These are phyloP conservation scores for Picea sitchensis DNA, from an alignment of 75 land plant species.

Conservation along the genomic window DNA sequence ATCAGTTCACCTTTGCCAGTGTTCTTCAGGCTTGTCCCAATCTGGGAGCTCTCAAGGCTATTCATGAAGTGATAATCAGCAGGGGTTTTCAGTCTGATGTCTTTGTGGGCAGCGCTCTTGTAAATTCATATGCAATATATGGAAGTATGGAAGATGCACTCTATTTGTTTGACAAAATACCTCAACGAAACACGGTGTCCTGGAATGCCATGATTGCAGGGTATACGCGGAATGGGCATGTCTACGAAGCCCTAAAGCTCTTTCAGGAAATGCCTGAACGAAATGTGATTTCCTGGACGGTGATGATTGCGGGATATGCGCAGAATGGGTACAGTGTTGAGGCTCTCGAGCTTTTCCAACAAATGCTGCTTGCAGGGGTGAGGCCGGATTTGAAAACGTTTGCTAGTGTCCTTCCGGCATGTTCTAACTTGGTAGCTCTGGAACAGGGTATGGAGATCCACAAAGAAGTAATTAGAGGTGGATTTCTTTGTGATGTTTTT, in stretches of 20 bases:
- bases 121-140: too few species aligned
- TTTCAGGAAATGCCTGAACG: slow-evolving; percentile 20
- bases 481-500: slow-evolving; percentile 7
- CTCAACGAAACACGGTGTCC: not conserved
- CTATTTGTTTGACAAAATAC: not conserved
- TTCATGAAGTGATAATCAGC: too few species aligned
- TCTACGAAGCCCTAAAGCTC: slow-evolving; percentile 9
- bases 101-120: too few species aligned
- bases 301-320: slow-evolving; percentile 26
- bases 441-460: slow-evolving; percentile 25
- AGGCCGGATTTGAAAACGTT: slow-evolving; percentile 21
- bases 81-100: too few species aligned
- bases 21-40: too few species aligned
- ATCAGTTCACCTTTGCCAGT: too few species aligned
- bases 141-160: too few species aligned
- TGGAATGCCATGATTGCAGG: slow-evolving; percentile 17
- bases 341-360: slow-evolving; percentile 14
- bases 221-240: slow-evolving; percentile 13
- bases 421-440: slow-evolving; percentile 20
- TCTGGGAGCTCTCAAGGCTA: too few species aligned
- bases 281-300: slow-evolving; percentile 21
- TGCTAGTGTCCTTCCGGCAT: slow-evolving; percentile 18
- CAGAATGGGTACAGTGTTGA: slow-evolving; percentile 13
- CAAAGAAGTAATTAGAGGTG: not conserved
- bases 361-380: slow-evolving; percentile 15